Conservation (phyloP, 2,329 filamentous ascomycete species). For the Canariomyces notabilis region DNA sequence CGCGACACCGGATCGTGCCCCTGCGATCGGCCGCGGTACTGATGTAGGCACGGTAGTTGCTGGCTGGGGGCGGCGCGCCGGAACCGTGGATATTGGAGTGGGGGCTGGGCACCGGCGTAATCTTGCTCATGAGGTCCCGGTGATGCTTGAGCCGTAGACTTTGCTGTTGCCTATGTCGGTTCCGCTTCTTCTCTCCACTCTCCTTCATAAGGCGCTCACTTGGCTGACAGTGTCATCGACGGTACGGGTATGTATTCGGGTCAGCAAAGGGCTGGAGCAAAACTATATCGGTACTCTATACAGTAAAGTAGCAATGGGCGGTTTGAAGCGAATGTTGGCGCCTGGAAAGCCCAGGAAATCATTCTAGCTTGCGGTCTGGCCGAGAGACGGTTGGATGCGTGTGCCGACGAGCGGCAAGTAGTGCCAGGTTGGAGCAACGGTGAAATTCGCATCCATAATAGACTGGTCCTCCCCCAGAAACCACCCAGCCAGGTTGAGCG, state of each 20-base stretch:
- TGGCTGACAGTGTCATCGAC: too few species aligned
- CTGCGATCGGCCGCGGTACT: background rate
- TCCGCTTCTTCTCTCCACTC: background rate
- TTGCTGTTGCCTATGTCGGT: too few species aligned
- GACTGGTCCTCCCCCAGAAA: background rate
- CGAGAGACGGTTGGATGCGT: background rate
- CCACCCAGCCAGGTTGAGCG: background rate
- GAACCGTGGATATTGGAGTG: background rate
- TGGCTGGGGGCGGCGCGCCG: too few species aligned
- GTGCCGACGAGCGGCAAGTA: background rate
- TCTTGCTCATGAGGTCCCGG: background rate
- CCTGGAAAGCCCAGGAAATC: background rate
- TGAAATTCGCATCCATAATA: background rate
- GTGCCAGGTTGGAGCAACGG: slow-evolving; percentile 1
- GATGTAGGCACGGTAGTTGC: background rate
- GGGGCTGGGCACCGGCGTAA: background rate
- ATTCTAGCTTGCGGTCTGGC: background rate
- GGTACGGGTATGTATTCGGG: too few species aligned
- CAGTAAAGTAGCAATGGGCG: background rate
- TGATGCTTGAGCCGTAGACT: too few species aligned
- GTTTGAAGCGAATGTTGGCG: background rate
- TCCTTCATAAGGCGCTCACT: too few species aligned
- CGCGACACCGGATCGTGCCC: slow-evolving; percentile 3
- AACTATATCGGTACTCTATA: too few species aligned
- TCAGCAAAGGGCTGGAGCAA: too few species aligned